Evolutionary conservation across 371 early-diverging fungal species (phyloP).

Genomic region (Mortierella polycephala): DNA sequence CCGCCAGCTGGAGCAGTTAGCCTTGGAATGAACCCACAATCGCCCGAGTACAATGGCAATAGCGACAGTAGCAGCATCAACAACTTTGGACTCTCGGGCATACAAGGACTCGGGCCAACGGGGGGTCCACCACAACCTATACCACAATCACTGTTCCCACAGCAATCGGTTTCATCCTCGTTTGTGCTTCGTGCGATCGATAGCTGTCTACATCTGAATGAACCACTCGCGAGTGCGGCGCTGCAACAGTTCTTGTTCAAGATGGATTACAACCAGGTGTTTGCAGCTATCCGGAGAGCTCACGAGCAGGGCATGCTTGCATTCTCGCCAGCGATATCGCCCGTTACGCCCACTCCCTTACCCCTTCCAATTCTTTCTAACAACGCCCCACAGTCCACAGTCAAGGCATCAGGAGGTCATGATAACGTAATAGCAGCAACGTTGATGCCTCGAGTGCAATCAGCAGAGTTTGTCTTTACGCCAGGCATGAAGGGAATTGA

Average conservation of each 20-base stretch:
- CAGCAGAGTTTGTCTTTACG: slow-evolving; percentile 15
- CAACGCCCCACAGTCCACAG: too few relatives aligned
- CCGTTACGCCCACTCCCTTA: not conserved
- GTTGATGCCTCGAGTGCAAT: slow-evolving; percentile 15
- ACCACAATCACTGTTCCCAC: slow-evolving; percentile 3
- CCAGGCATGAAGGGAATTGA: slow-evolving; percentile 9
- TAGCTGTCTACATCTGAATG: slow-evolving; percentile 36
- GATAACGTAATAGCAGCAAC: not conserved
- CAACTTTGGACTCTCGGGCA: too few relatives aligned
- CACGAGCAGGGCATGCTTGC: slow-evolving; percentile 34
- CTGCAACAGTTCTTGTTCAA: slow-evolving; percentile 45
- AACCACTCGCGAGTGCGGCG: slow-evolving; percentile 30
- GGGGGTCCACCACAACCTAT: not conserved
- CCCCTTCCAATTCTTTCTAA: not conserved
- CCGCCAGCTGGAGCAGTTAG: slow-evolving; percentile 1
- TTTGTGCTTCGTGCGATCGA: slow-evolving; percentile 40
- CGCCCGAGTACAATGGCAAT: not conserved
- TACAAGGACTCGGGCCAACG: too few relatives aligned
- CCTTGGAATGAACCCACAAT: slow-evolving; percentile 4
- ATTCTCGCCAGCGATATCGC: slow-evolving; percentile 7
- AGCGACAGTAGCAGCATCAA: too few relatives aligned
- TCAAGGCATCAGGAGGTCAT: not conserved
- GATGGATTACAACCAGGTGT: slow-evolving; percentile 35
- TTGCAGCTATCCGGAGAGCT: slow-evolving; percentile 25
- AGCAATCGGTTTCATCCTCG: slow-evolving; percentile 9